These are phyloP conservation scores for Boletus huronensis DNA, from an alignment of 768 basidiomycete species.

Conservation along the genomic window DNA sequence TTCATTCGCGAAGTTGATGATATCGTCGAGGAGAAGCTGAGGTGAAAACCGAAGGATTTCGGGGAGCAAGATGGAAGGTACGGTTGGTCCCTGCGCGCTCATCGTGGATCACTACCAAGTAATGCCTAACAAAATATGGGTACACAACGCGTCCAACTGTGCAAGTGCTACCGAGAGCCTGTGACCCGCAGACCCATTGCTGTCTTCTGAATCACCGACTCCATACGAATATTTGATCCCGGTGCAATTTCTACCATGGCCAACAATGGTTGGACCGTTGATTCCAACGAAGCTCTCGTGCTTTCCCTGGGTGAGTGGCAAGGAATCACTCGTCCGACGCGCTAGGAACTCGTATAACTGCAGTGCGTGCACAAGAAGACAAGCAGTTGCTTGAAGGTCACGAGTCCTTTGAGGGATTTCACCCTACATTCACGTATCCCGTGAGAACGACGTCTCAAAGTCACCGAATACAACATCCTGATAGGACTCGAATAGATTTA, in stretches of 20 bases:
- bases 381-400: slow-evolving; percentile 51
- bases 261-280: slow-evolving; percentile 62
- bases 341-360: neutral
- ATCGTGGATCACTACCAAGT: slow-evolving; percentile 16
- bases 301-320: slow-evolving; percentile 63
- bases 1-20: slow-evolving; percentile 79
- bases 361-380: slow-evolving; percentile 73
- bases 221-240: neutral
- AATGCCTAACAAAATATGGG: slow-evolving; percentile 11
- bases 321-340: neutral
- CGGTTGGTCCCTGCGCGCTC: slow-evolving; percentile 27
- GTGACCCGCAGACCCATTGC: neutral
- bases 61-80: slow-evolving; percentile 25
- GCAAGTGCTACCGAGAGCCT: too few species aligned
- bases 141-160: slow-evolving; percentile 32
- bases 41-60: slow-evolving; percentile 82
- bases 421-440: slow-evolving; percentile 92
- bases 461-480: neutral
- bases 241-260: slow-evolving; percentile 17
- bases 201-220: neutral
- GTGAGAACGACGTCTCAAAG: slow-evolving; percentile 42
- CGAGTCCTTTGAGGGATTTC: slow-evolving; percentile 65
- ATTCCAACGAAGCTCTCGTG: slow-evolving; percentile 73
- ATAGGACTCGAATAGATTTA: slow-evolving; percentile 58
- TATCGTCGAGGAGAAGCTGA: slow-evolving; percentile 80